These are phyloP conservation scores for Leccinum imitatum DNA, from an alignment of 768 basidiomycete species.

Conservation along the genomic window DNA sequence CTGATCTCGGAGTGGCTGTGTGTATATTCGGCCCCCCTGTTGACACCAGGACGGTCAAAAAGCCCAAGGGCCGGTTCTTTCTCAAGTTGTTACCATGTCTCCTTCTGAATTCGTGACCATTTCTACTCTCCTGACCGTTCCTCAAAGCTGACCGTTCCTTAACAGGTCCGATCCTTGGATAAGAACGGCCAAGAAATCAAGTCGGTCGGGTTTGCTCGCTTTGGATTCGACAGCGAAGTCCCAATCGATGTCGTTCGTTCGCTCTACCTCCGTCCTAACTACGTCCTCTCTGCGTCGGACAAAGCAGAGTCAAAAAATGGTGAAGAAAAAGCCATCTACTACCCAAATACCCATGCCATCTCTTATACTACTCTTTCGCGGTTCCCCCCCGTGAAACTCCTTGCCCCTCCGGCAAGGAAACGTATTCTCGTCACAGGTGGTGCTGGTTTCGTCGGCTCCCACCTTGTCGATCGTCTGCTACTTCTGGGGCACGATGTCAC, in stretches of 20 bases:
- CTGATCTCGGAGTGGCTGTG: slow-evolving; percentile 17
- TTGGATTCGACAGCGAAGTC: slow-evolving; percentile 89
- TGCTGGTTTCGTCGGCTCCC: slow-evolving; percentile 98
- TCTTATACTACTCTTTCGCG: slow-evolving; percentile 90
- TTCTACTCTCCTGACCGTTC: neutral
- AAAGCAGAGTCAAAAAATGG: slow-evolving; percentile 39
- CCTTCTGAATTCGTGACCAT: slow-evolving; percentile 20
- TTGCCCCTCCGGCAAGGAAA: slow-evolving; percentile 75
- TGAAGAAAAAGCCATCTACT: slow-evolving; percentile 61
- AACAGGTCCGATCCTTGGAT: slow-evolving; percentile 64
- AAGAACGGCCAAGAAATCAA: slow-evolving; percentile 74
- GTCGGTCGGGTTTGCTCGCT: slow-evolving; percentile 79
- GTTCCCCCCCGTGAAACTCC: slow-evolving; percentile 90
- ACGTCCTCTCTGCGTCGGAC: slow-evolving; percentile 48
- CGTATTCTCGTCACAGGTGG: slow-evolving; percentile 95
- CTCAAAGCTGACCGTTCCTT: slow-evolving; percentile 9
- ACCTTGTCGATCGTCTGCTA: slow-evolving; percentile 97
- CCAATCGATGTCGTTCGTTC: slow-evolving; percentile 76
- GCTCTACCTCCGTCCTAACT: slow-evolving; percentile 86
- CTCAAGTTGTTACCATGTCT: slow-evolving; percentile 14
- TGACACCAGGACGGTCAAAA: neutral
- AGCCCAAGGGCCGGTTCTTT: neutral
- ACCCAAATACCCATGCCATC: slow-evolving; percentile 76
- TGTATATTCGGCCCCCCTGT: neutral
- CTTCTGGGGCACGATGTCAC: slow-evolving; percentile 96